Evolutionary conservation across 116 monocot genomes (phyloP).

Genomic region (Cymodocea nodosa): DNA sequence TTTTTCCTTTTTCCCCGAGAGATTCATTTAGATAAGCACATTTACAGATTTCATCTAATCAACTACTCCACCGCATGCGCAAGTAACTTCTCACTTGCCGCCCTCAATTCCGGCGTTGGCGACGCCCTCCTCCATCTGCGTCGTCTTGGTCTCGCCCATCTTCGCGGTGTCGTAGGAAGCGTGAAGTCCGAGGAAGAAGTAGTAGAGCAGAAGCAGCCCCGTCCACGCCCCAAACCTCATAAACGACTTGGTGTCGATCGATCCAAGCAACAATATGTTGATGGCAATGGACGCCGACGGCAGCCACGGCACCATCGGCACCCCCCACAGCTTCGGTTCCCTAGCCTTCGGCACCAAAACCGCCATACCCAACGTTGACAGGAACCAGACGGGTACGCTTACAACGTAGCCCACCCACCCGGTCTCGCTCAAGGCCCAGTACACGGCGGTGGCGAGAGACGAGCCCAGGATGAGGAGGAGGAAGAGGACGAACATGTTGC

Average conservation of each 20-base stretch:
- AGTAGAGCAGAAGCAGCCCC: constrained; percentile 42
- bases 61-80: too few species aligned
- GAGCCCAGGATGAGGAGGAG: constrained; percentile 38
- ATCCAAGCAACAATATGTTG: constrained; percentile 68
- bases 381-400: constrained; percentile 39
- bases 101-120: too few species aligned
- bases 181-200: constrained; percentile 68
- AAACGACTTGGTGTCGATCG: constrained; percentile 58
- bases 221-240: constrained; percentile 66
- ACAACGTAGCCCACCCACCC: constrained; percentile 52
- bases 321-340: constrained; percentile 68
- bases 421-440: constrained; percentile 30
- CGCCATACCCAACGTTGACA: constrained; percentile 29
- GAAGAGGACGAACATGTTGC: constrained; percentile 30
- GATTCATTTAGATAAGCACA: too few species aligned
- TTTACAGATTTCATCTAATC: too few species aligned
- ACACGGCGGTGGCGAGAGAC: constrained; percentile 32
- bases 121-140: too few species aligned
- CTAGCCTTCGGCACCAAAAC: constrained; percentile 47
- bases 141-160: background rate
- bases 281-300: constrained; percentile 63
- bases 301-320: constrained; percentile 81
- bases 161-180: constrained; percentile 69
- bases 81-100: too few species aligned
- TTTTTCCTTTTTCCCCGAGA: too few species aligned